Evolutionary conservation across 2,329 filamentous ascomycete species (phyloP).

Genomic region (Penicillium sp.): DNA sequence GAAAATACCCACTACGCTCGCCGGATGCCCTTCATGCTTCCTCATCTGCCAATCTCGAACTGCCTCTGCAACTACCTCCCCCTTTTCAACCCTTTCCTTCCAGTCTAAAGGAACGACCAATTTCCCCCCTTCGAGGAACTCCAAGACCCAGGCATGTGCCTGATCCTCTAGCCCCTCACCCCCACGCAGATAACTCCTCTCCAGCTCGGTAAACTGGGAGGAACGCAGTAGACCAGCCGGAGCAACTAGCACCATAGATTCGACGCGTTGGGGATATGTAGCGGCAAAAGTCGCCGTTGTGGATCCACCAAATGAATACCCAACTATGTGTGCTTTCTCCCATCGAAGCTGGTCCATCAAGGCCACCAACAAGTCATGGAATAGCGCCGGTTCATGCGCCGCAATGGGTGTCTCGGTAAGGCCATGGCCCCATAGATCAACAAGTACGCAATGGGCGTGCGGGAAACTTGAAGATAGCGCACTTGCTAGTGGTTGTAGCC

Average conservation of each 20-base stretch:
- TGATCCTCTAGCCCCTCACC: slow-evolving; percentile 31
- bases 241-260: slow-evolving; percentile 47
- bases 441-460: slow-evolving; percentile 42
- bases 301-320: slow-evolving; percentile 54
- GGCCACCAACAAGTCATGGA: slow-evolving; percentile 45
- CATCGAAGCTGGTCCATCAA: slow-evolving; percentile 47
- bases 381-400: slow-evolving; percentile 46
- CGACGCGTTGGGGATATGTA: slow-evolving; percentile 29
- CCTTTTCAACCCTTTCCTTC: slow-evolving; percentile 43
- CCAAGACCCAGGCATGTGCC: slow-evolving; percentile 40
- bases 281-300: slow-evolving; percentile 44
- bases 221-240: slow-evolving; percentile 49
- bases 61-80: slow-evolving; percentile 52
- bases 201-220: slow-evolving; percentile 26
- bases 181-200: slow-evolving; percentile 24
- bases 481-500: slow-evolving; percentile 47
- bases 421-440: slow-evolving; percentile 59
- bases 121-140: slow-evolving; percentile 48
- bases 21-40: slow-evolving; percentile 49
- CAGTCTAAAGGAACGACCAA: slow-evolving; percentile 49
- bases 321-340: slow-evolving; percentile 49
- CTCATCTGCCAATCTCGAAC: slow-evolving; percentile 52
- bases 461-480: slow-evolving; percentile 41
- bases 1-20: slow-evolving; percentile 50
- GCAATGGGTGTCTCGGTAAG: slow-evolving; percentile 51